These are phyloP conservation scores for Adansonia rubrostipa DNA, from an alignment of 441 rosid species.

Conservation along the genomic window DNA sequence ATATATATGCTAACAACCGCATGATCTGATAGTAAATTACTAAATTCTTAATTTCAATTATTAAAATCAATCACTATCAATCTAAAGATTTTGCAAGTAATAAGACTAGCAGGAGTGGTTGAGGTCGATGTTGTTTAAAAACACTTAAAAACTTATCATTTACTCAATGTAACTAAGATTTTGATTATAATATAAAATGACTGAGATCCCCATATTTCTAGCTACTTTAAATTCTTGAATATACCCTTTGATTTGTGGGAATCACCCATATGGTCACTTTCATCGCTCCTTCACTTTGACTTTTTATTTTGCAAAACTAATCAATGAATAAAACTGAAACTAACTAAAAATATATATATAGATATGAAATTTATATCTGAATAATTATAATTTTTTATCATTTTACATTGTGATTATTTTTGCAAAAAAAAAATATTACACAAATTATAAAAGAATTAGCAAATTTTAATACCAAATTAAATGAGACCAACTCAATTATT, in stretches of 20 bases:
- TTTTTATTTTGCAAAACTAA: neutral
- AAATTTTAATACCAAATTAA: too few species aligned
- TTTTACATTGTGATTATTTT: too few species aligned
- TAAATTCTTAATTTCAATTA: neutral
- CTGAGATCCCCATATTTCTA: neutral
- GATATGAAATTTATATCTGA: too few species aligned
- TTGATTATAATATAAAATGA: neutral
- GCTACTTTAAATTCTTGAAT: neutral
- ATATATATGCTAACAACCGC: too few species aligned
- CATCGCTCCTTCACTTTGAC: neutral
- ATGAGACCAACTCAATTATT: too few species aligned
- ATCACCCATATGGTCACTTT: neutral
- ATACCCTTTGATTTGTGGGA: neutral
- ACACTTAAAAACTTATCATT: neutral
- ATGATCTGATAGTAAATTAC: too few species aligned
- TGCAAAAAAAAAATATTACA: too few species aligned
- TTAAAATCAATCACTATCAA: neutral
- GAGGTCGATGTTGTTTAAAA: neutral
- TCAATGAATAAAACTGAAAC: neutral
- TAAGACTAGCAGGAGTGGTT: neutral
- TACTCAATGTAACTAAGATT: neutral
- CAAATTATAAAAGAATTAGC: too few species aligned
- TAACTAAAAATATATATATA: neutral
- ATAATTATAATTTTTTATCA: too few species aligned
- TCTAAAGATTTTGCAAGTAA: neutral